These are phyloP conservation scores for Morella rubra DNA, from an alignment of 306 rosid genomes.

Conservation along the genomic window DNA sequence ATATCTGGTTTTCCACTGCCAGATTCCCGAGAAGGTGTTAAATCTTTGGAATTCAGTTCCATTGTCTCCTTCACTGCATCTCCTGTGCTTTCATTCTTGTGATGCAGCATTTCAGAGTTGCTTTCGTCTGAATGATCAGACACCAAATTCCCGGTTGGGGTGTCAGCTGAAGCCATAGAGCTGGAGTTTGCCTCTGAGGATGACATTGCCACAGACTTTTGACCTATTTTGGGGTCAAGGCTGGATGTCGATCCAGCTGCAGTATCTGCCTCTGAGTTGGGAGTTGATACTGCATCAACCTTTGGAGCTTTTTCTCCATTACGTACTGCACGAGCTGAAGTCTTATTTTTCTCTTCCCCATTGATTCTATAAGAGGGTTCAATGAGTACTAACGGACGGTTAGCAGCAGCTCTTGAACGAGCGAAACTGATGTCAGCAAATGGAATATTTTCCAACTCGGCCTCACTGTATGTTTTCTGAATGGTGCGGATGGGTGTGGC, in stretches of 20 bases:
- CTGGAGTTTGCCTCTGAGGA: constrained; percentile 33
- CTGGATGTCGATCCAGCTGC: constrained; percentile 17
- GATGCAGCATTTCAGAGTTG: constrained; percentile 41
- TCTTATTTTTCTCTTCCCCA: constrained; percentile 69
- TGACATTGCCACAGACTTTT: constrained; percentile 31
- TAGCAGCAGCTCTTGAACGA: constrained; percentile 48
- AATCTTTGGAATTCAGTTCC: constrained; percentile 37
- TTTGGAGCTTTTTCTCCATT: constrained; percentile 65
- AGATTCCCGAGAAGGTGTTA: constrained; percentile 34
- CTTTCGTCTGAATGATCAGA: constrained; percentile 43
- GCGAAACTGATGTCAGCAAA: constrained; percentile 67
- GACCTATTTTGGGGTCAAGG: constrained; percentile 44
- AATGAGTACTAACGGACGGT: constrained; percentile 66
- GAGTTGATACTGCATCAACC: constrained; percentile 43
- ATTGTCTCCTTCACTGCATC: constrained; percentile 44
- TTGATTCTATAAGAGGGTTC: constrained; percentile 78
- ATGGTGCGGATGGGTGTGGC: constrained; percentile 98
- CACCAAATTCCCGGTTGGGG: constrained; percentile 29
- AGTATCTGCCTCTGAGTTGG: constrained; percentile 33
- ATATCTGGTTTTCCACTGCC: constrained; percentile 43
- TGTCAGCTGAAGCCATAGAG: constrained; percentile 47
- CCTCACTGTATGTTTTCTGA: constrained; percentile 74
- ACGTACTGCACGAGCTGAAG: constrained; percentile 50
- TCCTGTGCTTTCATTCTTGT: constrained; percentile 46
- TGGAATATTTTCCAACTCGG: constrained; percentile 73